phyloP scores from a whole-genome alignment of 257 asterid species.

The Cynanchum wilfordii region DNA sequence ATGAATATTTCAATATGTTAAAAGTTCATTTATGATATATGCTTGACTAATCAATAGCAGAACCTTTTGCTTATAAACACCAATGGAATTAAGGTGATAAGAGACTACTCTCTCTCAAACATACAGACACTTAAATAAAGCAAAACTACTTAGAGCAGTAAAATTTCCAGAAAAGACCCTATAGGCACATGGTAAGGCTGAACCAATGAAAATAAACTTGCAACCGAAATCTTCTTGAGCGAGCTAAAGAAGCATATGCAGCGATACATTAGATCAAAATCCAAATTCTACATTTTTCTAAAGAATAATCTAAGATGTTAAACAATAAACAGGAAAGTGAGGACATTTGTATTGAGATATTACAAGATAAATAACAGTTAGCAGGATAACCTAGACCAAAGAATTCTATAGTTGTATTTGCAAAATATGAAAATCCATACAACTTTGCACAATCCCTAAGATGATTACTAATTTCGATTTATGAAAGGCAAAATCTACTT shows the following conservation, averaged over 20 bases:
- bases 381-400: neutral
- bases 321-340: neutral
- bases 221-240: neutral
- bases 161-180: neutral
- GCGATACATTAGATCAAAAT: neutral
- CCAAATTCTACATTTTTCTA: neutral
- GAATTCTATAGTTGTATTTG: neutral
- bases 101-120: neutral
- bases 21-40: neutral
- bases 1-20: neutral
- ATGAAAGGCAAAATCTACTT: neutral
- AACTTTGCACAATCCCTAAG: neutral
- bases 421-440: neutral
- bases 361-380: neutral
- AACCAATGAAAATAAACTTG: neutral
- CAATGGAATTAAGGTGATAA: neutral
- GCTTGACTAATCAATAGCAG: neutral
- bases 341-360: neutral
- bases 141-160: neutral
- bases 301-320: neutral
- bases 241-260: neutral
- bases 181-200: neutral
- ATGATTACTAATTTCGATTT: neutral
- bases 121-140: neutral
- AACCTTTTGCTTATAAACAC: neutral